Base-by-base conservation (phyloP, 176 grass and related monocot genomes). In the Thalia dealbata region DNA sequence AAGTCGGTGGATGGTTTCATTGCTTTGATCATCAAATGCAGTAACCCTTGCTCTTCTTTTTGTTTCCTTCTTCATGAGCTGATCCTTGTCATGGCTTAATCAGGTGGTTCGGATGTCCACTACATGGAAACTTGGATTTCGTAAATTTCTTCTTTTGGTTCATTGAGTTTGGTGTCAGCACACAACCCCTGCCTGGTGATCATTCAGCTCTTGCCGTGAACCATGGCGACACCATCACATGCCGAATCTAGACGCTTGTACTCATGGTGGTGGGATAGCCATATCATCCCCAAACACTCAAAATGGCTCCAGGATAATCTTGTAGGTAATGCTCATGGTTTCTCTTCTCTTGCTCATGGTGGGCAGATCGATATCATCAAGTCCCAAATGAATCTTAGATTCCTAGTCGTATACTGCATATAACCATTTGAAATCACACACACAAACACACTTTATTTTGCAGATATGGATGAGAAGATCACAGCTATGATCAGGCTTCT, bases 401-500 rank as follows among this genome's bases (percentile, higher is more conserved):
- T 38, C 32, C 32, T n/a, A n/a, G 16, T 16, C 22, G 54, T 21
- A n/a, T 58, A 4, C 54, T 58, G 7, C 54, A 55, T 55, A 55
- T 41, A 15, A 10, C 9, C 15, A 66, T 35, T 11, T 16, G 30
- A 35, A 66, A 9, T 67, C 4, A 67, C 11, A 25, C 7, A 67
- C 15, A 41, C 7, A 67, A 14, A 41, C 21, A 67, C 62, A 65
- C 62, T 67, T 22, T n/a, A 10, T 18, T 12, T 6, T 22, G 32
- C 86, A 96, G 95, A 88, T 60, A 99, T 84, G 81, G 95, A 93
- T 77, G 81, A 67, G 43, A 99, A 99, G 80, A 86, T 99, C 79
- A 93, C 88, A 80, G 64, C 81, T 52, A 93, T 99, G 95, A 92
- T 99, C 88, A 99, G 86, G 79, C 92, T 99, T 74, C 88, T 99